A percentile compares a stretch with the other conserved stretches of the same genome.
These are phyloP conservation scores for Dichotomopilus funicola DNA, from an alignment of 2,329 filamentous ascomycete species.

Conservation along the genomic window DNA sequence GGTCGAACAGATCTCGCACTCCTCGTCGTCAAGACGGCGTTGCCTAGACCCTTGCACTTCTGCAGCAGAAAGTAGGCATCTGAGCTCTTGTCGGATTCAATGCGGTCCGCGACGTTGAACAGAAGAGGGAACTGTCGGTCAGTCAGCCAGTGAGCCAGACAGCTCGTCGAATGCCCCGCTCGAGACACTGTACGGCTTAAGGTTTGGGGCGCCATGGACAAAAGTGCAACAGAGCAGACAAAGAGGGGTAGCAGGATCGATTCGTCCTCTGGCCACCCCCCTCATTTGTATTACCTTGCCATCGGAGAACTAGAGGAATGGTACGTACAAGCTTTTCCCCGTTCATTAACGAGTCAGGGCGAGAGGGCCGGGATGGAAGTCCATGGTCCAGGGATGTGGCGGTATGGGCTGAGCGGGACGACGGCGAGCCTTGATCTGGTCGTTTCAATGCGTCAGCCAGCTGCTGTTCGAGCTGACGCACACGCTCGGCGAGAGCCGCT, in stretches of 20 bases:
- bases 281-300: no score
- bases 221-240: neutral
- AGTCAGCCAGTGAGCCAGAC: neutral
- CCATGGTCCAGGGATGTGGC: conserved; percentile 2
- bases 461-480: conserved; percentile 40
- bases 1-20: conserved; percentile 35
- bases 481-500: conserved; percentile 30
- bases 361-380: conserved; percentile 36
- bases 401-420: conserved; percentile 5
- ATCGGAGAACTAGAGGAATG: neutral
- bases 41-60: conserved; percentile 47
- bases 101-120: conserved; percentile 19
- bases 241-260: neutral
- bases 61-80: conserved; percentile 34
- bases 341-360: conserved; percentile 47
- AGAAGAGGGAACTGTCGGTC: conserved; percentile 22
- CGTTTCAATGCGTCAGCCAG: conserved; percentile 27
- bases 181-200: neutral
- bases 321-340: conserved; percentile 35
- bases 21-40: conserved; percentile 44
- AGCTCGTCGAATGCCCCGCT: neutral
- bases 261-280: neutral
- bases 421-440: conserved; percentile 7
- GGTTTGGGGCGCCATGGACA: neutral
- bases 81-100: conserved; percentile 24